Evolutionary conservation across 176 grass and related monocot species (phyloP), one percentile per base, ranked within the genome.

Genomic region (Musa schizocarpa): DNA sequence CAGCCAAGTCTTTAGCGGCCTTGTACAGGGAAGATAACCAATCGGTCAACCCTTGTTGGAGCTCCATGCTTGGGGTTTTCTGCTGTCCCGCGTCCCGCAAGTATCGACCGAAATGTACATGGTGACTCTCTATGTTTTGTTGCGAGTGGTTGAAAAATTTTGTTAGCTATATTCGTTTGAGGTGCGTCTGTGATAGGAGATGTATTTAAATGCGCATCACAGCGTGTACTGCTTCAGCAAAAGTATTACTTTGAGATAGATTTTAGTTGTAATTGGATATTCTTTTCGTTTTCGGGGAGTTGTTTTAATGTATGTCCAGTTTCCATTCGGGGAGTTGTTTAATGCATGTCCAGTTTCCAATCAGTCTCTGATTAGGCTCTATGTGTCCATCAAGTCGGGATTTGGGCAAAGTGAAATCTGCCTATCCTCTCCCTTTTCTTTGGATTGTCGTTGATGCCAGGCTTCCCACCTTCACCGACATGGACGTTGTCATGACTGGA

Each of bases 1-100:
- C 73, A 89, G 91, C 81, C 95, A 99, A 76, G 87, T 99, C 43
- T 99, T 99, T 76, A 99, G 95, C 49, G 95, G 95, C 22, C 95
- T 99, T 63, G 95, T 99, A 16, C 90, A 89, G 21, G 95, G 95
- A 81, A 94, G 95, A 77, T 99, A 84, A 94, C 66, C 16, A 29
- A 53, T 76, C 51, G 66, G 51, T 73, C 77, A 34, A 48, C 52
- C 9, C 23, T 8, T 19, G 53, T 70, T 54, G 14, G 1, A 29
- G 25, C 64, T 67, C 25, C 10, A 12, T 29, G n/a, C 9, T 66
- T 65, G 19, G 8, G 63, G 63, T 29, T 29, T 9, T 13, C 22
- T 65, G 23, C 22, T 21, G 23, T 12, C 25, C 25, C 8, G 63
- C 21, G 0, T 22, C n/a, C 29, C 2, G 29, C 29, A 29, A 29